Percentiles rank a stretch among this genome's conserved stretches.
phyloP scores from a whole-genome alignment of 768 basidiomycete genomes.

The Peribolospora baueri region DNA sequence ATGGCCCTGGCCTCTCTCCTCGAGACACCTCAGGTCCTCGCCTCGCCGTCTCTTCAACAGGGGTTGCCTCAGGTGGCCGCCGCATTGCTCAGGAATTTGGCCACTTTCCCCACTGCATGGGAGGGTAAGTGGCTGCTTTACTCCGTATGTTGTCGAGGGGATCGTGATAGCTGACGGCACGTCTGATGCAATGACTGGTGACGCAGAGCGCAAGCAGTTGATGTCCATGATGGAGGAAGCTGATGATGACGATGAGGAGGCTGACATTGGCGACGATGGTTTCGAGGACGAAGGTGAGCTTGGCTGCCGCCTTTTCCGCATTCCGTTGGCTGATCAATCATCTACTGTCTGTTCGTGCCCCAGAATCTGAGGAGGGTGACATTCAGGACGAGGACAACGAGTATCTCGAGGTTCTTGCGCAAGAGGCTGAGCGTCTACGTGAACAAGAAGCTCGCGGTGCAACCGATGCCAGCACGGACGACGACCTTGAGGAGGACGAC shows the following conservation, averaged over 20 bases:
- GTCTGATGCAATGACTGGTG: background rate
- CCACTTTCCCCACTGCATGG: slow-evolving; percentile 50
- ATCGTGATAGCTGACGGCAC: background rate
- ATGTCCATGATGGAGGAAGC: slow-evolving; percentile 28
- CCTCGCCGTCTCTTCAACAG: slow-evolving; percentile 26
- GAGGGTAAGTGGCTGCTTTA: slow-evolving; percentile 28
- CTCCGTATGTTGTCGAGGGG: background rate
- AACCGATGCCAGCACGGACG: slow-evolving; percentile 20
- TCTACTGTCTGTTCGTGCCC: background rate
- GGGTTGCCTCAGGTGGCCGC: slow-evolving; percentile 55
- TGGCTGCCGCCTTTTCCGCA: slow-evolving; percentile 25
- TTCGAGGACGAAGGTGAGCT: slow-evolving; percentile 22
- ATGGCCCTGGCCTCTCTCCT: slow-evolving; percentile 50
- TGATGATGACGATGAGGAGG: slow-evolving; percentile 24
- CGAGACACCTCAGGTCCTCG: slow-evolving; percentile 35
- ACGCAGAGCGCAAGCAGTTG: slow-evolving; percentile 34
- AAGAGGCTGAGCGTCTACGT: slow-evolving; percentile 33
- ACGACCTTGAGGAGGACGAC: slow-evolving; percentile 19
- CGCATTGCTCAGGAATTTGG: slow-evolving; percentile 47
- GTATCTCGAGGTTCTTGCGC: slow-evolving; percentile 63
- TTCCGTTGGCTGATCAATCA: slow-evolving; percentile 14
- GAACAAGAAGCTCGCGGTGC: slow-evolving; percentile 14
- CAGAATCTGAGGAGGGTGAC: slow-evolving; percentile 32
- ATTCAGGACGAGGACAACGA: slow-evolving; percentile 78
- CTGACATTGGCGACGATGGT: slow-evolving; percentile 29